phyloP scores from a whole-genome alignment of 2,329 filamentous ascomycete genomes.

The Hymenoscyphus fraxineus region DNA sequence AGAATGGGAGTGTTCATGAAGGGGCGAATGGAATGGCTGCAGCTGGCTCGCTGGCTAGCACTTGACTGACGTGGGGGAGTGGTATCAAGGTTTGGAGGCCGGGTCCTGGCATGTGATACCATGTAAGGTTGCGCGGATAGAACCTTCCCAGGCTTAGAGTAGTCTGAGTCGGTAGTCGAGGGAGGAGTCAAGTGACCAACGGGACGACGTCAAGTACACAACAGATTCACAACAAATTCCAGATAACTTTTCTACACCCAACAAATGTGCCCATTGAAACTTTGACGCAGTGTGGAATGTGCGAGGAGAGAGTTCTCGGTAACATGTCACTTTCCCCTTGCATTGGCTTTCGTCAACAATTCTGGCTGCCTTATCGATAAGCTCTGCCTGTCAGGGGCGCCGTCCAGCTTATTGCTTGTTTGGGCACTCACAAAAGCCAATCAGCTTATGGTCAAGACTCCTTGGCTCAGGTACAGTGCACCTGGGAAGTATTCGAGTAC shows the following conservation, averaged over 20 bases:
- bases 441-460: neutral
- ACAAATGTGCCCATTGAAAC: neutral
- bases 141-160: neutral
- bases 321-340: neutral
- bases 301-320: neutral
- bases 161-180: too few relatives aligned
- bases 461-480: too few relatives aligned
- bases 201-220: neutral
- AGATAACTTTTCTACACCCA: too few relatives aligned
- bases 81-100: neutral
- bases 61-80: conserved; percentile 10
- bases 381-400: neutral
- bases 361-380: neutral
- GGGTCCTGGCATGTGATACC: neutral
- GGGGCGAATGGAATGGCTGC: neutral
- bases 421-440: neutral
- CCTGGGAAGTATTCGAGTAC: too few relatives aligned
- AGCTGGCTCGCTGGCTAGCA: conserved; percentile 4
- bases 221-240: too few relatives aligned
- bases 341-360: neutral
- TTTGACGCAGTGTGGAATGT: neutral
- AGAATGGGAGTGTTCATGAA: conserved; percentile 10
- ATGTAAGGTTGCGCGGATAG: neutral
- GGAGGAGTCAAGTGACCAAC: neutral
- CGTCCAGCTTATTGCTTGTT: neutral